Evolutionary conservation across 176 grass and related monocot genomes (phyloP), one percentile per base, ranked within the genome.

Genomic region (Oryza glumipatula): DNA sequence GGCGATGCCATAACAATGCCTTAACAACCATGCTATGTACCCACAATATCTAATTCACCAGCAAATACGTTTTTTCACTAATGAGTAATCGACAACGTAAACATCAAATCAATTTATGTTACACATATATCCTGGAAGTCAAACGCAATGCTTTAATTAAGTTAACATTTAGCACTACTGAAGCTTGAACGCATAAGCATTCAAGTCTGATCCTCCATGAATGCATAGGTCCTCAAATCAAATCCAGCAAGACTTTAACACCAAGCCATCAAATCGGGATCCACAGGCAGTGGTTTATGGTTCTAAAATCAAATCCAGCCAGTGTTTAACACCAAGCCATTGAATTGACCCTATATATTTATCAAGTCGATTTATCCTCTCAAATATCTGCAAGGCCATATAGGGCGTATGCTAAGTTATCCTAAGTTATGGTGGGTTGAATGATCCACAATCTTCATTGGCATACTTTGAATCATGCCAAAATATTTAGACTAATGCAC

Each of bases 41-140:
- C 39, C 4, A 33, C 3, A 63, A 35, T 74, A 83, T 64, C 41
- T 65, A 46, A 73, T 54, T 46, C 6, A 64, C 17, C 56, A 65
- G 41, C 41, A 74, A 21, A 83, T 65, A 19, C 11, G 35, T 65
- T 61, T 17, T 71, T 65, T 82, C 69, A 82, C 51, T 73, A 60
- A 11, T 63, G 36, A 61, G 51, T 9, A 28, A 56, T 35, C 8
- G 0, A 38, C 22, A 54, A 13, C 23, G 30, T 68, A 52, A 73
- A 64, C 9, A 19, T 73, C 10, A 72, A 73, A 70, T 39, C 11
- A n/a, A 4, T 22, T 61, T 45, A 32, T 45, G 36, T 21, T 30
- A 41, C 36, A 30, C 14, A 79, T 17, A 79, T 47, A 4, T 21
- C 61, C 65, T 79, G n/a, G 2, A 63, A 63, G 58, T 63, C 2